Percentiles rank a stretch among this genome's conserved stretches.
These are phyloP conservation scores for Picea abies DNA, from an alignment of 83 land plant genomes.

Conservation along the genomic window DNA sequence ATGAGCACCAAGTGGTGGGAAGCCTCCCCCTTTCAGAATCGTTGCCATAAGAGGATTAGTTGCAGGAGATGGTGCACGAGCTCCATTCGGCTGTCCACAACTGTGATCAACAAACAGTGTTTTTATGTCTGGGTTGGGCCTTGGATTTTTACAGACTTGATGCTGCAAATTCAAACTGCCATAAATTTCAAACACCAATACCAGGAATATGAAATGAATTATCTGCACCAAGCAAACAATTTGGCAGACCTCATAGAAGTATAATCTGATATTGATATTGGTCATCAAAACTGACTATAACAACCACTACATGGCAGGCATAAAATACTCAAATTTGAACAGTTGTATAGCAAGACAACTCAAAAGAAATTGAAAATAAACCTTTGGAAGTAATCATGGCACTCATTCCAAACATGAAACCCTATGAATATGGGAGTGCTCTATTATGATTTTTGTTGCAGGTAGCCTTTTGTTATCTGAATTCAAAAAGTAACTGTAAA, in stretches of 20 bases:
- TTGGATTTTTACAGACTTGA: slow-evolving; percentile 95
- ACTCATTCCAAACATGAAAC: no score
- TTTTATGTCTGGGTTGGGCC: slow-evolving; percentile 96
- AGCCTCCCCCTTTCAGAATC: slow-evolving; percentile 56
- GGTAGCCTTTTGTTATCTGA: no score
- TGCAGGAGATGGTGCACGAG: slow-evolving; percentile 87
- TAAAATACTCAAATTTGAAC: not conserved
- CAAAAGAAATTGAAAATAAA: no score
- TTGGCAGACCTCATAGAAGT: not conserved
- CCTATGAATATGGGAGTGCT: no score
- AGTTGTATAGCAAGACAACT: no score
- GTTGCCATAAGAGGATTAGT: slow-evolving; percentile 67
- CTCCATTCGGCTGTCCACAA: slow-evolving; percentile 90
- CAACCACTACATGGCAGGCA: not conserved
- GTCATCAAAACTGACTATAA: no score
- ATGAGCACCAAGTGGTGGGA: slow-evolving; percentile 69
- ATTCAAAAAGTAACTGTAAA: no score
- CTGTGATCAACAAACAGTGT: slow-evolving; percentile 90
- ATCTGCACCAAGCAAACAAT: not conserved
- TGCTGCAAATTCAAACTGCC: slow-evolving; percentile 99
- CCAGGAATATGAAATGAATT: not conserved
- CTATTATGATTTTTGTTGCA: no score
- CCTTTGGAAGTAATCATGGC: no score
- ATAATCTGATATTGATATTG: no score
- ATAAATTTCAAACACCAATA: no score